These are phyloP conservation scores for Boletus huronensis DNA, from an alignment of 768 basidiomycete genomes.

Conservation along the genomic window DNA sequence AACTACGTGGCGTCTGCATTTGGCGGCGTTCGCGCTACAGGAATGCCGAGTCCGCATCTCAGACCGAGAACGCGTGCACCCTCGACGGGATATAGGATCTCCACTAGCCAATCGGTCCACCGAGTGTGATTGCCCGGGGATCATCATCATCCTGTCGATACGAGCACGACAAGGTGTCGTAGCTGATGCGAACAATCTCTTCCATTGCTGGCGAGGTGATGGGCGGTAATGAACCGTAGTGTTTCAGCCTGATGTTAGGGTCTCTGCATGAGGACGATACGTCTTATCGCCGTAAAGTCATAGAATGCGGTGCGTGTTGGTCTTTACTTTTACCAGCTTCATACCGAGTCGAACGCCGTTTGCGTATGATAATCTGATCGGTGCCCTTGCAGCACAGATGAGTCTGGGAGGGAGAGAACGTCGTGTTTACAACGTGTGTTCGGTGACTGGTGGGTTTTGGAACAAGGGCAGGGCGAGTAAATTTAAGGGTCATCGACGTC, in stretches of 20 bases:
- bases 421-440: conserved; percentile 1
- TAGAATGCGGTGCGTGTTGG: background rate
- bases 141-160: conserved; percentile 2
- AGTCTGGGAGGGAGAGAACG: background rate
- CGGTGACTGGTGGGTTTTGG: background rate
- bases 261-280: background rate
- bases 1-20: conserved; percentile 5
- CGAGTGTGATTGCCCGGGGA: background rate
- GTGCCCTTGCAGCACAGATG: background rate
- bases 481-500: background rate
- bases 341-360: conserved; percentile 2
- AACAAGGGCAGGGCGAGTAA: background rate
- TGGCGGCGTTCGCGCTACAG: background rate
- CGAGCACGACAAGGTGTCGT: conserved; percentile 1
- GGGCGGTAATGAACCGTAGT: conserved; percentile 22
- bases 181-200: conserved; percentile 1
- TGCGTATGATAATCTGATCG: background rate
- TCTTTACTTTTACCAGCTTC: background rate
- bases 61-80: conserved; percentile 3
- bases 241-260: background rate
- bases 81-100: background rate
- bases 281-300: conserved; percentile 6
- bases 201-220: conserved; percentile 7
- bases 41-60: conserved; percentile 11
- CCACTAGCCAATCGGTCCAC: background rate